phyloP scores from a whole-genome alignment of 139 green algal genomes.

The Tetradesmus lagerheimii region DNA sequence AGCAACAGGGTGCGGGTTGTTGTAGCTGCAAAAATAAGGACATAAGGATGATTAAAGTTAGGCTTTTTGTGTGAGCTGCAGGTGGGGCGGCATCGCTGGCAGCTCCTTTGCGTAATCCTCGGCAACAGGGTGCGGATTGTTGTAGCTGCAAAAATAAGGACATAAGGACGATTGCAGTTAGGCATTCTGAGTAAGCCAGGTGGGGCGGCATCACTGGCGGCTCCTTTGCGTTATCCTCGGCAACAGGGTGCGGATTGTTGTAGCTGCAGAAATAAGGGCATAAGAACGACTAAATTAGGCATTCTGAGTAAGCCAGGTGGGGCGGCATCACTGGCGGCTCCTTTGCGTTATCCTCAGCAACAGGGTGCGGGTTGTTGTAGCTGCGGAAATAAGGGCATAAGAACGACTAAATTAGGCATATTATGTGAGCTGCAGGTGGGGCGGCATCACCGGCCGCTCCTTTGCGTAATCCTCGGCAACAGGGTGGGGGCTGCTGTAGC shows the following conservation, averaged over 20 bases:
- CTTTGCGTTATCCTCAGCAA: constrained; percentile 95
- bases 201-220: constrained; percentile 93
- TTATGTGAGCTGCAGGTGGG: constrained; percentile 94
- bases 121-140: constrained; percentile 65
- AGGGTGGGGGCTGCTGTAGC: constrained; percentile 83
- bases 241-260: constrained; percentile 65
- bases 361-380: constrained; percentile 83
- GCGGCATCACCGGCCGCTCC: constrained; percentile 93
- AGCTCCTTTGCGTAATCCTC: constrained; percentile 98
- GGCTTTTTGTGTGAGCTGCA: constrained; percentile 89
- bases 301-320: too few species aligned
- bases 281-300: too few species aligned
- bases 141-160: constrained; percentile 78
- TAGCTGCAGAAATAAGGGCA: too few species aligned
- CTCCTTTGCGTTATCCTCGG: constrained; percentile 97
- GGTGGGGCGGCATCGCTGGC: constrained; percentile 92
- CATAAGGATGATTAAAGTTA: too few species aligned
- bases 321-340: constrained; percentile 94
- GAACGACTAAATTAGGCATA: too few species aligned
- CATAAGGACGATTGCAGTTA: too few species aligned
- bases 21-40: constrained; percentile 70
- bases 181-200: constrained; percentile 79
- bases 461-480: constrained; percentile 94
- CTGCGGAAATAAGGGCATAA: background rate
- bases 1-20: constrained; percentile 66